A percentile compares a stretch with the other conserved stretches of the same genome.
phyloP scores from a whole-genome alignment of 257 asterid species.

The Rehmannia glutinosa region DNA sequence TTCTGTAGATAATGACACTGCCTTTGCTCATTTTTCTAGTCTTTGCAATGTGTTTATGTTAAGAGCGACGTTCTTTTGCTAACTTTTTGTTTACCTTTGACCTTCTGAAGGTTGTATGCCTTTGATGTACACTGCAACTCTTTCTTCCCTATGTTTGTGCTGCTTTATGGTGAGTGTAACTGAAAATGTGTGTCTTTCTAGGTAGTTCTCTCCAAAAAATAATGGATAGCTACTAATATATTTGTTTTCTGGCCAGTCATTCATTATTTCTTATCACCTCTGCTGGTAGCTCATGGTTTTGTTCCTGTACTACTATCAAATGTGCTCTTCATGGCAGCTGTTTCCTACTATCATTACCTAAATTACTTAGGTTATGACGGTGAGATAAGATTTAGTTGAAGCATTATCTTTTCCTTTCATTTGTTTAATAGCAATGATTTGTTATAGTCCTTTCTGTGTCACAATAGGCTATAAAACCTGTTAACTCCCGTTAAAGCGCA shows the following conservation, averaged over 20 bases:
- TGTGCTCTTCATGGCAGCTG: constrained; percentile 89
- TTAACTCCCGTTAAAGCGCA: no score
- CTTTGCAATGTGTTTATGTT: constrained; percentile 6
- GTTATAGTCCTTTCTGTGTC: no score
- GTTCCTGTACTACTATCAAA: constrained; percentile 82
- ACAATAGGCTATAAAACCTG: no score
- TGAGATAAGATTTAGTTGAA: constrained; percentile 33
- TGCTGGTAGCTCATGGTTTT: constrained; percentile 93
- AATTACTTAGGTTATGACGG: constrained; percentile 95
- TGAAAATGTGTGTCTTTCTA: not conserved
- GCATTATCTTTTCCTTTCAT: constrained; percentile 4
- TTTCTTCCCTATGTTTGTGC: constrained; percentile 90
- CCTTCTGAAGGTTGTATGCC: constrained; percentile 85
- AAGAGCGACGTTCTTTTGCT: constrained; percentile 16
- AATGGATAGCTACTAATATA: constrained; percentile 18
- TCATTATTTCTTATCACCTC: constrained; percentile 88
- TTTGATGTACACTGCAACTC: constrained; percentile 99
- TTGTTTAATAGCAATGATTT: no score
- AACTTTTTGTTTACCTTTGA: constrained; percentile 16
- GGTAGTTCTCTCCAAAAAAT: constrained; percentile 8
- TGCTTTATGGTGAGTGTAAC: constrained; percentile 69
- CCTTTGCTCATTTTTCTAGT: not conserved
- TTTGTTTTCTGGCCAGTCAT: constrained; percentile 50
- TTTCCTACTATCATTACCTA: constrained; percentile 92
- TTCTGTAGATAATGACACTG: no score